Percentiles rank a stretch among this genome's conserved stretches.
phyloP scores from a whole-genome alignment of 108 stramenopile genomes.

The Cyclotella atomus region DNA sequence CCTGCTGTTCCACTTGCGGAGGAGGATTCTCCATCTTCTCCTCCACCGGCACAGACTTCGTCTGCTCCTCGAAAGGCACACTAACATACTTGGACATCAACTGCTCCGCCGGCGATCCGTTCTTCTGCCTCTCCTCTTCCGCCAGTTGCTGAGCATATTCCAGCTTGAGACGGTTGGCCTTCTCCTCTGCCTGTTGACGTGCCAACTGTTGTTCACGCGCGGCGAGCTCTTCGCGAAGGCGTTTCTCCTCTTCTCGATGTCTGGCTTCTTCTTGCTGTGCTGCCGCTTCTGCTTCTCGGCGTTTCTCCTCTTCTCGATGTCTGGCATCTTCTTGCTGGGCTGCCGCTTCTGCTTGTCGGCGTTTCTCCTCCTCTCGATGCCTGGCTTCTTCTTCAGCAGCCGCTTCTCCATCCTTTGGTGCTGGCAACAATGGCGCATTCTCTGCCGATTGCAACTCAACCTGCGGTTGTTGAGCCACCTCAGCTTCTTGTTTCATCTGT shows the following conservation, averaged over 20 bases:
- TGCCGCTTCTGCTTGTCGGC: neutral
- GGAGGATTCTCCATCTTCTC: neutral
- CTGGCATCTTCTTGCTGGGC: neutral
- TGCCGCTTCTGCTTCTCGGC: neutral
- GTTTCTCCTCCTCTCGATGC: neutral
- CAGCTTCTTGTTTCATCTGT: conserved; percentile 1
- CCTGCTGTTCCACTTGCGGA: neutral
- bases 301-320: neutral
- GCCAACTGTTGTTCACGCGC: conserved; percentile 7
- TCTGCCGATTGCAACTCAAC: neutral
- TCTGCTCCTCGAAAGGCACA: conserved; percentile 2
- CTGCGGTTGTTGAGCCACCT: conserved; percentile 10
- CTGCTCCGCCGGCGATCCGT: neutral
- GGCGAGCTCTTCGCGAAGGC: too few relatives aligned
- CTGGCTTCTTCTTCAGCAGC: neutral
- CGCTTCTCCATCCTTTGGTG: too few relatives aligned
- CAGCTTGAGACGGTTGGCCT: neutral
- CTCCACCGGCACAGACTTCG: neutral
- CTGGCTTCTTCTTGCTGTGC: neutral
- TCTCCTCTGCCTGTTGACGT: neutral
- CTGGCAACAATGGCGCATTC: too few relatives aligned
- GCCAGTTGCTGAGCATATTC: neutral
- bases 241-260: conserved; percentile 13
- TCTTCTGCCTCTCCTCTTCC: conserved; percentile 1
- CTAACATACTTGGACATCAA: neutral